phyloP scores from a whole-genome alignment of 441 rosid species.

The Bocquillonia castaneifolia region DNA sequence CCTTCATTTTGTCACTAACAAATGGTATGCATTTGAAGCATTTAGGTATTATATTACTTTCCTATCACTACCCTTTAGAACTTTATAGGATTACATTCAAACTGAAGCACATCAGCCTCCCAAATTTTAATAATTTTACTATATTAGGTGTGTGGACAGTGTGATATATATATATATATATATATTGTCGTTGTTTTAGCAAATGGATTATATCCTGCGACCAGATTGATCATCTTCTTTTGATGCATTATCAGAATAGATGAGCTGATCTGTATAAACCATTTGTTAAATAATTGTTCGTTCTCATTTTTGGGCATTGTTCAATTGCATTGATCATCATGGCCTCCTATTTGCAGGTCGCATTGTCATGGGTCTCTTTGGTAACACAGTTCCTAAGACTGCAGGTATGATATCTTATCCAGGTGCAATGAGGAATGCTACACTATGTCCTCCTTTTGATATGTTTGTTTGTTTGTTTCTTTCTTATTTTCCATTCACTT shows the following conservation, averaged over 20 bases:
- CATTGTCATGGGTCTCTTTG: constrained; percentile 71
- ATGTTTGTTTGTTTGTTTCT: too few species aligned
- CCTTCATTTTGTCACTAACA: background rate
- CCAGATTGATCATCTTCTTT: background rate
- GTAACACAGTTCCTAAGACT: constrained; percentile 57
- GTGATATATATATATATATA: too few species aligned
- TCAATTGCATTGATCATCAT: background rate
- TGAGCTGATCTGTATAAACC: background rate
- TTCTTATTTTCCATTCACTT: constrained; percentile 12
- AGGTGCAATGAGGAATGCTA: background rate
- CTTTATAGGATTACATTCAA: too few species aligned
- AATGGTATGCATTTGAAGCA: background rate
- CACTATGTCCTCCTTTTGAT: constrained; percentile 9
- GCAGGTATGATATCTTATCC: constrained; percentile 32
- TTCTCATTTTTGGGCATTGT: background rate
- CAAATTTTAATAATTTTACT: too few species aligned
- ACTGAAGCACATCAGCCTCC: too few species aligned
- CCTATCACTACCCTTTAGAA: background rate
- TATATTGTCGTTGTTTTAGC: too few species aligned
- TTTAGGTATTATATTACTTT: background rate
- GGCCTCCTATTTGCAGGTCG: constrained; percentile 47
- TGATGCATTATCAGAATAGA: background rate
- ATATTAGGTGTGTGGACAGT: too few species aligned
- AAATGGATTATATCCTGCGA: background rate
- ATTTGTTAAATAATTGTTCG: too few species aligned